Evolutionary conservation across 306 rosid species (phyloP).

Genomic region (Gillenia trifoliata): DNA sequence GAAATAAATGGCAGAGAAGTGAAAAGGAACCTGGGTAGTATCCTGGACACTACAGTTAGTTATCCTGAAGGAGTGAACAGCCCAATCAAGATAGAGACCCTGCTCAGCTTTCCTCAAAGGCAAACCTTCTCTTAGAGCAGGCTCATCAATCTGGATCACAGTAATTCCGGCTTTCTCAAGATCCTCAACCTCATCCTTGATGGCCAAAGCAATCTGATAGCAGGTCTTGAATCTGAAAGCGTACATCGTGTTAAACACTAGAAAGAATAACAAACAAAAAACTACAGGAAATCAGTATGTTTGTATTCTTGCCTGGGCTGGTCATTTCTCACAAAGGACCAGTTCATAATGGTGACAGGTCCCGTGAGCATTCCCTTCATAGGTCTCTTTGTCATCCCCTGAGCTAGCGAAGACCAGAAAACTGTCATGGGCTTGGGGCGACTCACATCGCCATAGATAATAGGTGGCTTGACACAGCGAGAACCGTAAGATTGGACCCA

Average conservation of each 20-base stretch:
- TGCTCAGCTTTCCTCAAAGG: constrained; percentile 74
- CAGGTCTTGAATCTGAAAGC: constrained; percentile 63
- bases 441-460: constrained; percentile 88
- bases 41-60: constrained; percentile 66
- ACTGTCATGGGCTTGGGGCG: constrained; percentile 93
- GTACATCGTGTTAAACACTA: not conserved
- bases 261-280: not conserved
- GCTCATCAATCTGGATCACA: constrained; percentile 83
- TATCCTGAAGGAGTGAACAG: constrained; percentile 85
- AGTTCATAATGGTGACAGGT: constrained; percentile 83
- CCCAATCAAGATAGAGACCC: constrained; percentile 74
- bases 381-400: constrained; percentile 72
- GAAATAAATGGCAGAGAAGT: constrained; percentile 4
- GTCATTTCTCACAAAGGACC: constrained; percentile 85
- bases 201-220: constrained; percentile 89
- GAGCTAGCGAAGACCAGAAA: constrained; percentile 85
- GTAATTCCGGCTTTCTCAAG: constrained; percentile 74
- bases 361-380: constrained; percentile 97
- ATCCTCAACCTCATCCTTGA: constrained; percentile 88
- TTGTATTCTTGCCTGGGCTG: constrained; percentile 59
- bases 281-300: not conserved
- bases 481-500: constrained; percentile 95
- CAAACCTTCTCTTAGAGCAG: constrained; percentile 85
- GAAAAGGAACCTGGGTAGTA: constrained; percentile 62
- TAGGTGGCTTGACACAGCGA: constrained; percentile 83